These are phyloP conservation scores for Termitomyces bulborhizus DNA, from an alignment of 768 basidiomycete species.

Conservation along the genomic window DNA sequence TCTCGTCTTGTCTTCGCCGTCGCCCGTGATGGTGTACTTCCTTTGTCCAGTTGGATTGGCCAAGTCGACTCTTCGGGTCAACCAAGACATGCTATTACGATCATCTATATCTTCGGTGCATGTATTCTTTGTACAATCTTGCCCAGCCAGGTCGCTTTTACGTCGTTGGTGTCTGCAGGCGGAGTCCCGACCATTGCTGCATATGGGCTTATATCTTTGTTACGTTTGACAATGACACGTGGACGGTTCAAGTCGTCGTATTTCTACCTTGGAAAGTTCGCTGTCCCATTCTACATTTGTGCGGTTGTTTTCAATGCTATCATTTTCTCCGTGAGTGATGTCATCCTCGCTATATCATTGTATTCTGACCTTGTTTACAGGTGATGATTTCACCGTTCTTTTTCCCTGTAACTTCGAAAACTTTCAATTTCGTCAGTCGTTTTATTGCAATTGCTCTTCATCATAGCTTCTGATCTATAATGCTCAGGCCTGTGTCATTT, in stretches of 20 bases:
- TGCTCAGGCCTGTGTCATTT: conserved; percentile 66
- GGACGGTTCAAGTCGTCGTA: conserved; percentile 65
- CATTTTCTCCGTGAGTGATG: conserved; percentile 57
- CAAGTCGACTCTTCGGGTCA: conserved; percentile 65
- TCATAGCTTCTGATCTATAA: background rate
- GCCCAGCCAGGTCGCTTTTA: conserved; percentile 89
- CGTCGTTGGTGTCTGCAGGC: conserved; percentile 82
- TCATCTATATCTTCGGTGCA: conserved; percentile 78
- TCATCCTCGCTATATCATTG: background rate
- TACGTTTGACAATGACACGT: conserved; percentile 76
- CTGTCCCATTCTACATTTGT: conserved; percentile 62
- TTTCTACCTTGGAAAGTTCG: conserved; percentile 64
- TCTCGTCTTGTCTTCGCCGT: conserved; percentile 89
- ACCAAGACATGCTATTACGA: conserved; percentile 79
- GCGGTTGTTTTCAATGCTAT: conserved; percentile 69
- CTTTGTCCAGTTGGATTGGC: conserved; percentile 79
- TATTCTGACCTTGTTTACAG: conserved; percentile 26
- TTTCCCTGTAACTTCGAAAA: conserved; percentile 72
- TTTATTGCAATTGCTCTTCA: background rate
- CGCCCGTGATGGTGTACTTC: conserved; percentile 90
- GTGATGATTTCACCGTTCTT: conserved; percentile 83
- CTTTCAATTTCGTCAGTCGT: conserved; percentile 78
- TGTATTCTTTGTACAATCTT: conserved; percentile 79
- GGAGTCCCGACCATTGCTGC: conserved; percentile 84
- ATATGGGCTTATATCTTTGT: conserved; percentile 74